phyloP scores from a whole-genome alignment of 129 eudicot genomes.

The Arctium lappa region DNA sequence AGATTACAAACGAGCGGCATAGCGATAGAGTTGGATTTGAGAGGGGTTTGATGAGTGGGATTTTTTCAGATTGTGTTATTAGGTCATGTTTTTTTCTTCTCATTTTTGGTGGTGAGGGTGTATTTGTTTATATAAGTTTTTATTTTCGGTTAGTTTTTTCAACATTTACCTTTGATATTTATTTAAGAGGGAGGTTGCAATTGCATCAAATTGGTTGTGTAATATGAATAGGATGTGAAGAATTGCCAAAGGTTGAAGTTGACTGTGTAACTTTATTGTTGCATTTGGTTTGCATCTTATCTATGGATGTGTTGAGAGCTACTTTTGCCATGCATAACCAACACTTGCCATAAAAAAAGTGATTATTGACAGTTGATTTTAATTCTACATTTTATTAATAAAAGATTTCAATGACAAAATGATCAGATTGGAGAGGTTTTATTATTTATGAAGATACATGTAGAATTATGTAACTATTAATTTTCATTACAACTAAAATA shows the following conservation, averaged over 20 bases:
- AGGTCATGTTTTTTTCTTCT: slow-evolving; percentile 24
- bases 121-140: slow-evolving; percentile 31
- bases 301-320: not conserved
- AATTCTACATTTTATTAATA: no score
- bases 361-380: not conserved
- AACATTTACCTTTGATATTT: slow-evolving; percentile 18
- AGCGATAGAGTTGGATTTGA: slow-evolving; percentile 30
- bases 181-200: slow-evolving; percentile 25
- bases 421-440: not conserved
- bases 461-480: no score
- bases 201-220: slow-evolving; percentile 40
- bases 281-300: slow-evolving; percentile 31
- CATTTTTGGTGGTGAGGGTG: slow-evolving; percentile 40
- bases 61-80: slow-evolving; percentile 37
- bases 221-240: slow-evolving; percentile 33
- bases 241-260: slow-evolving; percentile 12
- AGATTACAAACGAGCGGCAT: slow-evolving; percentile 32
- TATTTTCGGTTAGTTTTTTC: slow-evolving; percentile 4
- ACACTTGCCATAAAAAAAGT: not conserved
- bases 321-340: not conserved
- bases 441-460: not conserved
- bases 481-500: no score
- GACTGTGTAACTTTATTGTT: slow-evolving; percentile 49
- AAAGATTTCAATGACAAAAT: not conserved
- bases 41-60: slow-evolving; percentile 36